Percentiles rank a stretch among this genome's conserved stretches.
Evolutionary conservation across 2,329 filamentous ascomycete genomes (phyloP).

Genomic region (Ophiobolus disseminans): DNA sequence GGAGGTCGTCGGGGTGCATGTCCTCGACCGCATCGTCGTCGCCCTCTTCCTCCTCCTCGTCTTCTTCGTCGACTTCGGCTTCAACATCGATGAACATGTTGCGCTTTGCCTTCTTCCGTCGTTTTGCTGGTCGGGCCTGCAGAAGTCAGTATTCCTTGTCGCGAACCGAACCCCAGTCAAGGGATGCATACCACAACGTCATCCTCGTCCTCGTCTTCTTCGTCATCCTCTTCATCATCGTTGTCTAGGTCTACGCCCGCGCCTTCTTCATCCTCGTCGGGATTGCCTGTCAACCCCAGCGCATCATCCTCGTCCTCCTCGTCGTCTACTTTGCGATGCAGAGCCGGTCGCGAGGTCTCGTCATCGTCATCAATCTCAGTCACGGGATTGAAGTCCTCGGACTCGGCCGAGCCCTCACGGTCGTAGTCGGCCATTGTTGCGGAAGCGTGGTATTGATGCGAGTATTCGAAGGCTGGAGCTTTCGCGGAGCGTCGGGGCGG

Average conservation of each 20-base stretch:
- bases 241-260: slow-evolving; percentile 61
- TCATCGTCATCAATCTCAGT: slow-evolving; percentile 72
- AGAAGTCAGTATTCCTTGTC: slow-evolving; percentile 23
- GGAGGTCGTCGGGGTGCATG: slow-evolving; percentile 87
- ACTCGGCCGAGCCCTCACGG: slow-evolving; percentile 37
- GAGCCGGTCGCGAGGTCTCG: slow-evolving; percentile 21
- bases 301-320: slow-evolving; percentile 48
- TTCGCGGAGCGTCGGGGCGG: slow-evolving; percentile 14
- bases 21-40: slow-evolving; percentile 87
- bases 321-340: slow-evolving; percentile 39
- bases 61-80: slow-evolving; percentile 94
- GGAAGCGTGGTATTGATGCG: slow-evolving; percentile 6
- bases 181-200: slow-evolving; percentile 42
- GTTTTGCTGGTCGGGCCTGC: slow-evolving; percentile 78
- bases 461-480: slow-evolving; percentile 9
- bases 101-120: slow-evolving; percentile 73
- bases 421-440: slow-evolving; percentile 41
- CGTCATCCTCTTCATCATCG: slow-evolving; percentile 67
- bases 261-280: slow-evolving; percentile 59
- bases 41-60: slow-evolving; percentile 80
- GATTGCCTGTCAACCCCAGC: slow-evolving; percentile 42
- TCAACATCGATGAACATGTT: slow-evolving; percentile 96
- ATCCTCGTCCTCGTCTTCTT: slow-evolving; percentile 71
- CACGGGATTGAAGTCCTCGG: slow-evolving; percentile 84
- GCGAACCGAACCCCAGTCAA: slow-evolving; percentile 7